A percentile compares a stretch with the other conserved stretches of the same genome.
phyloP scores from a whole-genome alignment of 495 filamentous ascomycete species.

The Letharia lupina region DNA sequence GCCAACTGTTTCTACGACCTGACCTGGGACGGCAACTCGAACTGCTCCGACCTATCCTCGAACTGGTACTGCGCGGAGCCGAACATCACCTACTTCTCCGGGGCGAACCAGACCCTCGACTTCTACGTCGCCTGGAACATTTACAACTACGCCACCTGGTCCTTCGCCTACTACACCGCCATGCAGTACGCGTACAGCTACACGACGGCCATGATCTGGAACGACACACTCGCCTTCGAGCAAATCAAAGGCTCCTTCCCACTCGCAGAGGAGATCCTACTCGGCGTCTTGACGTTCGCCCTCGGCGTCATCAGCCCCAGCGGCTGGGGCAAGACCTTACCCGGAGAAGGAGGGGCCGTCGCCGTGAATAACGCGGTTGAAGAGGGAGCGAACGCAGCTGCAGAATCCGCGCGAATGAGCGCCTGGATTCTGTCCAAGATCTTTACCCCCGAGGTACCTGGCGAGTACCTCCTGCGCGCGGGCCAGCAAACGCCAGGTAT shows the following conservation, averaged over 20 bases:
- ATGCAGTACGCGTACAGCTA: not conserved
- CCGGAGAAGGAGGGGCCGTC: not conserved
- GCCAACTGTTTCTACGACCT: constrained; percentile 17
- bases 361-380: not conserved
- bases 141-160: constrained; percentile 13
- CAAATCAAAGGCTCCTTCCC: constrained; percentile 3
- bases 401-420: not conserved
- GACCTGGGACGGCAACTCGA: not conserved
- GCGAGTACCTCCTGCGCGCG: constrained; percentile 11
- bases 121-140: constrained; percentile 15
- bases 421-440: not conserved
- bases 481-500: constrained; percentile 6
- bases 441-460: constrained; percentile 1
- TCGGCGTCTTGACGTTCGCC: constrained; percentile 10
- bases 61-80: constrained; percentile 7
- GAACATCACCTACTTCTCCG: not conserved
- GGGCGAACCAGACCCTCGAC: not conserved
- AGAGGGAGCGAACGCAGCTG: not conserved
- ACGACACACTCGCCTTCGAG: constrained; percentile 6
- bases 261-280: constrained; percentile 2
- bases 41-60: constrained; percentile 5
- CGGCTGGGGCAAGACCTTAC: constrained; percentile 4
- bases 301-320: constrained; percentile 15
- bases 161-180: constrained; percentile 5
- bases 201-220: not conserved